Percentiles rank a stretch among this genome's conserved stretches.
Evolutionary conservation across 257 asterid genomes (phyloP).

Genomic region (Solanum peruvianum): DNA sequence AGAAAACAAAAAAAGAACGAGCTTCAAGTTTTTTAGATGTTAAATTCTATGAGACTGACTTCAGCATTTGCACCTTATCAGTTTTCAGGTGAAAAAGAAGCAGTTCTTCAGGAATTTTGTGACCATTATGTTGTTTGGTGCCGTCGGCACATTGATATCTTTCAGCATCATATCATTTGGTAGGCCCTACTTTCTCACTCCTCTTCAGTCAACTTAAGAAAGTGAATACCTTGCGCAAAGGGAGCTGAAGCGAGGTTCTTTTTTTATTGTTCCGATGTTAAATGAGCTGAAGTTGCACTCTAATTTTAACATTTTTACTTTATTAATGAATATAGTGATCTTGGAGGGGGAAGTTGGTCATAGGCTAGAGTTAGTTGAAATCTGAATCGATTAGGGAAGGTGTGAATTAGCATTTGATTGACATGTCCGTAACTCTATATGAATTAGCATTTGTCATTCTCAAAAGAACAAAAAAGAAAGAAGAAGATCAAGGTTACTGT

Average conservation of each 20-base stretch:
- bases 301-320: background rate
- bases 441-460: background rate
- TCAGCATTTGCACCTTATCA: conserved; percentile 5
- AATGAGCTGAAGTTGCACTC: background rate
- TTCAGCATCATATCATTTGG: conserved; percentile 58
- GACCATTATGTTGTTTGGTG: conserved; percentile 60
- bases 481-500: background rate
- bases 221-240: background rate
- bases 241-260: background rate
- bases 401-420: background rate
- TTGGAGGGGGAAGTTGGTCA: background rate
- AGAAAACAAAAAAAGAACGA: background rate
- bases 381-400: background rate
- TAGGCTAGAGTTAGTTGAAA: background rate
- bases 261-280: background rate
- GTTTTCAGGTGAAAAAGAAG: conserved; percentile 78
- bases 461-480: background rate
- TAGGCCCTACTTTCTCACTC: conserved; percentile 9
- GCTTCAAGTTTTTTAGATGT: background rate
- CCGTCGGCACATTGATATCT: conserved; percentile 60
- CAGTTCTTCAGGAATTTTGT: conserved; percentile 55
- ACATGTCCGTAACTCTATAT: background rate
- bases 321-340: background rate
- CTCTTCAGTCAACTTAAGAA: background rate
- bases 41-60: background rate